Conservation (phyloP, 257 asterid species). For the Jacaranda copaia region DNA sequence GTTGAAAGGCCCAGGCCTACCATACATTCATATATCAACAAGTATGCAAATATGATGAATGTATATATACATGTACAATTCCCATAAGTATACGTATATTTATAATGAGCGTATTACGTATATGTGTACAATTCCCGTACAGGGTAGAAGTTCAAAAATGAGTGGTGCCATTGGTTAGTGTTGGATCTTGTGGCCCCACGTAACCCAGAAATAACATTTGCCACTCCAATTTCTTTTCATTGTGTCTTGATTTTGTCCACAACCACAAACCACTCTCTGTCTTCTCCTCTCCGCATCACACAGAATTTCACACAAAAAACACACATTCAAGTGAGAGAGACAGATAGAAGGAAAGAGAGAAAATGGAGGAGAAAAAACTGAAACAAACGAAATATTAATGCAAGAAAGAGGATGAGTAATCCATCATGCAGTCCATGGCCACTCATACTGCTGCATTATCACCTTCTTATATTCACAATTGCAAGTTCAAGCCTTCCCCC, state of each 20-base stretch:
- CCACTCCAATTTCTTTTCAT: slow-evolving; percentile 30
- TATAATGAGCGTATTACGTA: neutral
- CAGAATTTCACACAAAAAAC: slow-evolving; percentile 35
- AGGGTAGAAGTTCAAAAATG: slow-evolving; percentile 22
- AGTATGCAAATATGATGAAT: neutral
- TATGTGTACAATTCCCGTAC: neutral
- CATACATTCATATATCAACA: too few relatives aligned
- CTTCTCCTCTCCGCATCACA: slow-evolving; percentile 36
- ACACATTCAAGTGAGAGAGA: neutral
- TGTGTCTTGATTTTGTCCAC: slow-evolving; percentile 56
- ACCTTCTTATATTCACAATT: slow-evolving; percentile 44
- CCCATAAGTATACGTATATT: neutral
- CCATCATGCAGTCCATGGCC: slow-evolving; percentile 68
- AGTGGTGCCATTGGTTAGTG: slow-evolving; percentile 48
- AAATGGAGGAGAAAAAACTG: slow-evolving; percentile 17
- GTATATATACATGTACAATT: neutral
- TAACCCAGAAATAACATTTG: slow-evolving; percentile 34
- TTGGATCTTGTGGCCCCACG: slow-evolving; percentile 62
- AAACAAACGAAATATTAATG: slow-evolving; percentile 33
- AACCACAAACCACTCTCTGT: slow-evolving; percentile 27
- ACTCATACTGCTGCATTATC: slow-evolving; percentile 55
- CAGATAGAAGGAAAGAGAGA: neutral
- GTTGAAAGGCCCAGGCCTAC: too few relatives aligned
- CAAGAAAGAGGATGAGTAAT: slow-evolving; percentile 62
- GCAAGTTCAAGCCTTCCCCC: slow-evolving; percentile 52